Conservation (phyloP, 2,329 filamentous ascomycete species). For the Neonectria hederae region DNA sequence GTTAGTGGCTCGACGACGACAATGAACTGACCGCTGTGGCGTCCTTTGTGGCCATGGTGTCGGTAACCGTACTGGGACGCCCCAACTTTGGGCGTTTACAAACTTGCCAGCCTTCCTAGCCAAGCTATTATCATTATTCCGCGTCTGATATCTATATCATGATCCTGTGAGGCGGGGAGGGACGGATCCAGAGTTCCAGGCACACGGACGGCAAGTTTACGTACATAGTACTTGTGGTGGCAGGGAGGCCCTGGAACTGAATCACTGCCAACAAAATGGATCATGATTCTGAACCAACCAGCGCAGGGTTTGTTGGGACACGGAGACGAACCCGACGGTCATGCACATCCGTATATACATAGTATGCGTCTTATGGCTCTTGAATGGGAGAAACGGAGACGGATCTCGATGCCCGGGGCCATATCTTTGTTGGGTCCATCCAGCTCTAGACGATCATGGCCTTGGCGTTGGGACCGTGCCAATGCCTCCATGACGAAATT, state of each 20-base stretch:
- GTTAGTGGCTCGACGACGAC: constrained; percentile 14
- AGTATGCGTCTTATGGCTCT: background rate
- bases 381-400: background rate
- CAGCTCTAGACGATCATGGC: background rate
- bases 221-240: background rate
- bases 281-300: background rate
- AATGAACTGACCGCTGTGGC: constrained; percentile 29
- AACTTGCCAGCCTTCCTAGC: background rate
- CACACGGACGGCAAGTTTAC: background rate
- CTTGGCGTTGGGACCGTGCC: background rate
- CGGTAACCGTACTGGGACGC: constrained; percentile 33
- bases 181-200: background rate
- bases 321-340: background rate
- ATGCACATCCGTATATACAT: constrained; percentile 1
- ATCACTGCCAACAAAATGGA: background rate
- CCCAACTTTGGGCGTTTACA: background rate
- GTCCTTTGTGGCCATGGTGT: constrained; percentile 37
- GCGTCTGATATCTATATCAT: background rate
- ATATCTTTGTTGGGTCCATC: background rate
- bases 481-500: background rate
- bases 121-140: background rate
- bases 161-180: background rate
- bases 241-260: background rate
- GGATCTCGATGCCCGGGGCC: background rate
- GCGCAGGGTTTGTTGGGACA: background rate